Percentiles rank a stretch among this genome's conserved stretches.
Evolutionary conservation across 1,284 basidiomycete genomes (phyloP).

Genomic region (Apiotrichum porosum): DNA sequence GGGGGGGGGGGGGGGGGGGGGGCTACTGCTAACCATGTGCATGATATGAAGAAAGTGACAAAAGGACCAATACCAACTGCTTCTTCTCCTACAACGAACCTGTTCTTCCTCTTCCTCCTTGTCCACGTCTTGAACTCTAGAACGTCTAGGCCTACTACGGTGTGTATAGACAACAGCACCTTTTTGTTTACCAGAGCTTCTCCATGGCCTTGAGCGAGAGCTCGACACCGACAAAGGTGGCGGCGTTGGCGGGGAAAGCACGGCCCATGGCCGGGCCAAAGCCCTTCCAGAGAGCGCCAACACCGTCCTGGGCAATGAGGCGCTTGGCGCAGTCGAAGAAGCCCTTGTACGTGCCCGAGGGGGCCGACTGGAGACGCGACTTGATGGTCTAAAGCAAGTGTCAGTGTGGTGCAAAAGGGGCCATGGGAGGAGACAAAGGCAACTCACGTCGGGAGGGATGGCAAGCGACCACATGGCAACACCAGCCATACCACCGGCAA

Average conservation of each 20-base stretch:
- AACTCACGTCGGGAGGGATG: conserved; percentile 84
- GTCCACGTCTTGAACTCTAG: too few relatives aligned
- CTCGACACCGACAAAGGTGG: conserved; percentile 50
- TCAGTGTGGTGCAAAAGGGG: not conserved
- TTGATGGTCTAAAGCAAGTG: conserved; percentile 69
- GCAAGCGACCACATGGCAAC: conserved; percentile 97
- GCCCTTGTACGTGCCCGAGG: conserved; percentile 89
- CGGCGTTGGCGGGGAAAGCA: conserved; percentile 58
- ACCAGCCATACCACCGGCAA: conserved; percentile 91
- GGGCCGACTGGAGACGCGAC: conserved; percentile 94
- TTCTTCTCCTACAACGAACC: too few relatives aligned
- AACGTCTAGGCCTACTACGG: too few relatives aligned
- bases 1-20: too few relatives aligned
- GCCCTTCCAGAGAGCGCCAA: conserved; percentile 89
- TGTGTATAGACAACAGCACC: too few relatives aligned
- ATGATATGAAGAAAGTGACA: too few relatives aligned
- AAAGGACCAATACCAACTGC: too few relatives aligned
- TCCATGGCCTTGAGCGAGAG: conserved; percentile 49
- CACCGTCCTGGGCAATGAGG: conserved; percentile 87
- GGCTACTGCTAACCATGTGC: too few relatives aligned
- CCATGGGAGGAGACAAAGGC: not conserved
- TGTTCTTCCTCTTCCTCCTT: too few relatives aligned
- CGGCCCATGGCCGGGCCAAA: conserved; percentile 95
- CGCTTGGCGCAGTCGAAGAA: conserved; percentile 89
- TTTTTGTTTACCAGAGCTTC: conserved; percentile 30